phyloP scores from a whole-genome alignment of 768 basidiomycete species.

The Russula lepida region DNA sequence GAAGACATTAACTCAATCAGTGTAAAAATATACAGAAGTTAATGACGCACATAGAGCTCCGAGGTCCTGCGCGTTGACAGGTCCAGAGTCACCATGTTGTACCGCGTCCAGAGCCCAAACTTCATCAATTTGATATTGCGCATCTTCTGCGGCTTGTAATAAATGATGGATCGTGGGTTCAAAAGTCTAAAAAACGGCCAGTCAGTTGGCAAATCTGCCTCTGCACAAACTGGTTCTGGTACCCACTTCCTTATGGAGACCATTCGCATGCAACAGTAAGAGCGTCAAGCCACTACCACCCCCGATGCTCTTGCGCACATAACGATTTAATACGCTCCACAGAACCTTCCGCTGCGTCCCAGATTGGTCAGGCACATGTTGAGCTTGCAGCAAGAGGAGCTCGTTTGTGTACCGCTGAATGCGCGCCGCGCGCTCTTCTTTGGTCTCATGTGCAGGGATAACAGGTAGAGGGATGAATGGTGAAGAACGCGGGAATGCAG shows the following conservation, averaged over 20 bases:
- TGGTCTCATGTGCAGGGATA: constrained; percentile 30
- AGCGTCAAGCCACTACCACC: constrained; percentile 55
- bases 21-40: too few relatives aligned
- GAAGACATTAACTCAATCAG: not conserved
- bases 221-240: not conserved
- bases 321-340: constrained; percentile 71
- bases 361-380: constrained; percentile 19
- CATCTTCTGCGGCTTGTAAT: constrained; percentile 32
- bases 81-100: constrained; percentile 78
- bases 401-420: not conserved
- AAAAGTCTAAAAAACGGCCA: constrained; percentile 50
- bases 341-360: constrained; percentile 31
- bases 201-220: not conserved
- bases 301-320: constrained; percentile 35
- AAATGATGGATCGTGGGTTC: constrained; percentile 56
- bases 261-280: constrained; percentile 77
- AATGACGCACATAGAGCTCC: constrained; percentile 48
- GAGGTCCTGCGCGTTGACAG: constrained; percentile 53
- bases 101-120: constrained; percentile 80
- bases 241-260: constrained; percentile 77
- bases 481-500: constrained; percentile 42
- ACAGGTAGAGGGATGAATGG: constrained; percentile 34
- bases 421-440: constrained; percentile 25
- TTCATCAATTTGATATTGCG: constrained; percentile 44
- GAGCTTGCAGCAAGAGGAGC: constrained; percentile 2